Conservation (phyloP, 2,329 filamentous ascomycete species). For the Alternaria alternata region DNA sequence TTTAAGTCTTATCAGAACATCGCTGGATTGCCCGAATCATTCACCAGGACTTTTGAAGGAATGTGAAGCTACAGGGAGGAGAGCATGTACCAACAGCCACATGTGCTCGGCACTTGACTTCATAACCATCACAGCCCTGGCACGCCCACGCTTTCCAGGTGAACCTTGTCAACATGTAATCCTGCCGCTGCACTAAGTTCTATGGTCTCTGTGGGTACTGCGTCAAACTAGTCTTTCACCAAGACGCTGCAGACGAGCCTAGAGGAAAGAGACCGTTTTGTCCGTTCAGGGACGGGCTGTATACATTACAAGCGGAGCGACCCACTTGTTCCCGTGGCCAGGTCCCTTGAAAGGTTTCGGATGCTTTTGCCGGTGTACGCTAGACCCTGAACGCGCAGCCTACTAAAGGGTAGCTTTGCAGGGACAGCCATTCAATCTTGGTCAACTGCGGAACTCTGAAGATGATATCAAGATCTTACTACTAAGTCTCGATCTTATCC, state of each 20-base stretch:
- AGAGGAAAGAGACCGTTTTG: constrained; percentile 18
- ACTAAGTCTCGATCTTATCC: not conserved
- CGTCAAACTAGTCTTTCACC: constrained; percentile 14
- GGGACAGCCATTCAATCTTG: not conserved
- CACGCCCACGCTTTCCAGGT: constrained; percentile 1
- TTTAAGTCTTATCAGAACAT: not conserved
- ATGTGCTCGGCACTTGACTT: not conserved
- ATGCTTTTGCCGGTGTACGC: constrained; percentile 4
- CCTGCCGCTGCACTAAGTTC: constrained; percentile 7
- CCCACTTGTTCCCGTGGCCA: constrained; percentile 6
- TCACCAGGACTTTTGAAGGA: not conserved
- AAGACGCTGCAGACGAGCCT: constrained; percentile 14
- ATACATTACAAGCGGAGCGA: constrained; percentile 1
- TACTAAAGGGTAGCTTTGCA: constrained; percentile 4
- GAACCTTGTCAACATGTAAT: constrained; percentile 1
- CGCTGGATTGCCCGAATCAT: not conserved
- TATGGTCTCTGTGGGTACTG: constrained; percentile 8
- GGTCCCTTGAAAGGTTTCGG: constrained; percentile 6
- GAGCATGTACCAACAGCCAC: not conserved
- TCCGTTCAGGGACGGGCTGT: not conserved
- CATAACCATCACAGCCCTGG: not conserved
- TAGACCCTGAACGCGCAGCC: constrained; percentile 1
- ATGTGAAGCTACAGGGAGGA: constrained; percentile 6
- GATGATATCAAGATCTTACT: not conserved
- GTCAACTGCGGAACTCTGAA: not conserved